Evolutionary conservation across 352 stramenopile genomes (phyloP).

Genomic region (Elongisporangium senticosum): DNA sequence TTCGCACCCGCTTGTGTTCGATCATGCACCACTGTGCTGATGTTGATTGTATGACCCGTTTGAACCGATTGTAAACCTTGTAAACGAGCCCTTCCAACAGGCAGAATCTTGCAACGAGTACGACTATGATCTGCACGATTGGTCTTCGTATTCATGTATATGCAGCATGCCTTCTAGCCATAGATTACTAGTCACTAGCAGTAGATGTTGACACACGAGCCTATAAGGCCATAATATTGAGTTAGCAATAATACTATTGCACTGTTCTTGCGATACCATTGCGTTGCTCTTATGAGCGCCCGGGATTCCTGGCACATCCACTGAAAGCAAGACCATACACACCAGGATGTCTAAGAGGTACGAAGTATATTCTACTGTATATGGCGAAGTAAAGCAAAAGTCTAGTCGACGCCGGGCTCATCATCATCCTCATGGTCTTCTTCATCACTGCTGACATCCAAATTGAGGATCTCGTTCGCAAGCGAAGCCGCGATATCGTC

Average conservation of each 20-base stretch:
- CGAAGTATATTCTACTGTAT: not conserved
- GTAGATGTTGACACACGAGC: no score
- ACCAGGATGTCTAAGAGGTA: no score
- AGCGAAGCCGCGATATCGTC: slow-evolving; percentile 63
- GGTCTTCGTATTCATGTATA: not conserved
- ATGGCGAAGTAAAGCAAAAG: slow-evolving; percentile 2
- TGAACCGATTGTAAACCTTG: not conserved
- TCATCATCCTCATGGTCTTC: slow-evolving; percentile 55
- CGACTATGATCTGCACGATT: not conserved
- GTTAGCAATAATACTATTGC: no score
- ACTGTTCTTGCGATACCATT: no score
- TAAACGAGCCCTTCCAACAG: not conserved
- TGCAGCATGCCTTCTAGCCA: not conserved
- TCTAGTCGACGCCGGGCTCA: slow-evolving; percentile 45
- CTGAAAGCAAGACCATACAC: no score
- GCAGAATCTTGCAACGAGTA: not conserved
- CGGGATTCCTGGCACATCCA: no score
- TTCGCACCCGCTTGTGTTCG: slow-evolving; percentile 50
- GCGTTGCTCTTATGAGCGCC: no score
- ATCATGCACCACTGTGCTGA: slow-evolving; percentile 14
- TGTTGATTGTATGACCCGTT: not conserved
- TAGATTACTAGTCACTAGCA: no score
- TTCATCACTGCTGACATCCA: slow-evolving; percentile 85
- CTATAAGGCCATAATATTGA: no score
- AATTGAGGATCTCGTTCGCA: slow-evolving; percentile 54